phyloP scores from a whole-genome alignment of 2,329 filamentous ascomycete genomes.

The Atkinsonella hypoxylon region DNA sequence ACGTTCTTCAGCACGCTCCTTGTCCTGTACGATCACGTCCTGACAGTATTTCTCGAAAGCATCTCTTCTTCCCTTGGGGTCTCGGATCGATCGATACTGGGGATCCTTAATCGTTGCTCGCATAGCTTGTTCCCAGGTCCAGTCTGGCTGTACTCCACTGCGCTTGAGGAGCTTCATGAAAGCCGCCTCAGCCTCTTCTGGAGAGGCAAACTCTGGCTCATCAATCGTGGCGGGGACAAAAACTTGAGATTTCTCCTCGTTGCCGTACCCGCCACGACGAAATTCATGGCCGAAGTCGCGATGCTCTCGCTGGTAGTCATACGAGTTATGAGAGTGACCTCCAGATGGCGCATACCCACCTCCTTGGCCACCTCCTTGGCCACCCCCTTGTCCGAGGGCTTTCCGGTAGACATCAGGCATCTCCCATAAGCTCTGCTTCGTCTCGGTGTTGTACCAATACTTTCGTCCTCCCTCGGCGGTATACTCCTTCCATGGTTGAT shows the following conservation, averaged over 20 bases:
- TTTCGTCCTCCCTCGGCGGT: constrained; percentile 74
- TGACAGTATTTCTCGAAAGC: constrained; percentile 93
- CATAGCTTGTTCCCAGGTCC: constrained; percentile 85
- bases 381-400: constrained; percentile 41
- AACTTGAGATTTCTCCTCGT: constrained; percentile 41
- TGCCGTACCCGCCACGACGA: constrained; percentile 45
- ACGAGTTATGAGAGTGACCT: constrained; percentile 22
- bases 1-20: constrained; percentile 87
- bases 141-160: constrained; percentile 77
- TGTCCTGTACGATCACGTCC: constrained; percentile 83
- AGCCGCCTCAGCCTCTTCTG: constrained; percentile 83
- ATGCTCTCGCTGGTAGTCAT: constrained; percentile 28
- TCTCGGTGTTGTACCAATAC: constrained; percentile 93
- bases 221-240: constrained; percentile 52
- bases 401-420: constrained; percentile 76
- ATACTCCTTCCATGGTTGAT: constrained; percentile 89
- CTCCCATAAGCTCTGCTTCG: constrained; percentile 87
- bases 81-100: constrained; percentile 85
- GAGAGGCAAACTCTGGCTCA: constrained; percentile 66
- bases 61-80: constrained; percentile 78
- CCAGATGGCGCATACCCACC: constrained; percentile 30
- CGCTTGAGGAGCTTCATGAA: constrained; percentile 85
- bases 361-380: constrained; percentile 13
- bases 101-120: constrained; percentile 78
- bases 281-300: constrained; percentile 36